Evolutionary conservation across 345 rosid species (phyloP), one percentile per base, ranked within the genome.

Genomic region (Populus nigra): DNA sequence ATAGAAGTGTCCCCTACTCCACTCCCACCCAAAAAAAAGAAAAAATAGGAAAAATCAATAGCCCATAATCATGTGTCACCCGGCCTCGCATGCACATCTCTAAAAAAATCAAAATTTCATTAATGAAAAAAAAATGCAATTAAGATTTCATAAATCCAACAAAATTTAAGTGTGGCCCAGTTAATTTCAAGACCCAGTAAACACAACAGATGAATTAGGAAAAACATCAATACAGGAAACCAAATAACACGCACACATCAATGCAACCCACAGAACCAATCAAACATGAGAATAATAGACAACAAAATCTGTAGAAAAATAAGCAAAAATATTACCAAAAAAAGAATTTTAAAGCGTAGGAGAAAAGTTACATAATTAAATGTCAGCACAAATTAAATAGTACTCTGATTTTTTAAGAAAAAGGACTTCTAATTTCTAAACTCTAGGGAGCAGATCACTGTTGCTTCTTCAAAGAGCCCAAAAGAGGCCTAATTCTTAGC

Each of bases 401-500:
- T 13, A 6, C 45, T 39, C 3, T 8, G 57, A 69, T 39, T 47
- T 7, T 16, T 6, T 45, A 66, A 72, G 73, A 33, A 57, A n/a
- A 49, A 3, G 8, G 10, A 45, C 6, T 55, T 77, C 17, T 41
- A 41, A 55, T 17, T 29, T 35, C 23, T 7, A 36, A 70, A 71
- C 66, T 71, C 29, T 27, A 35, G 63, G 29, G 49, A 80, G 76
- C 74, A 75, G 83, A 76, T 77, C 50, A 83, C 27, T 78, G 39
- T 22, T 73, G 61, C 41, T 20, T 12, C 47, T 68, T 41, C 63
- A 74, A 69, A 57, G 41, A 76, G 68, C 43, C 68, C 31, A 59
- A 75, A 79, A 77, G 73, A 81, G 74, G 71, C 73, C 78, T 65
- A 83, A 82, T 62, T 75, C 68, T 63, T 76, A 87, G 85, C 85